phyloP scores from a whole-genome alignment of 2,329 filamentous ascomycete genomes.

The Pseudogymnoascus sp. region DNA sequence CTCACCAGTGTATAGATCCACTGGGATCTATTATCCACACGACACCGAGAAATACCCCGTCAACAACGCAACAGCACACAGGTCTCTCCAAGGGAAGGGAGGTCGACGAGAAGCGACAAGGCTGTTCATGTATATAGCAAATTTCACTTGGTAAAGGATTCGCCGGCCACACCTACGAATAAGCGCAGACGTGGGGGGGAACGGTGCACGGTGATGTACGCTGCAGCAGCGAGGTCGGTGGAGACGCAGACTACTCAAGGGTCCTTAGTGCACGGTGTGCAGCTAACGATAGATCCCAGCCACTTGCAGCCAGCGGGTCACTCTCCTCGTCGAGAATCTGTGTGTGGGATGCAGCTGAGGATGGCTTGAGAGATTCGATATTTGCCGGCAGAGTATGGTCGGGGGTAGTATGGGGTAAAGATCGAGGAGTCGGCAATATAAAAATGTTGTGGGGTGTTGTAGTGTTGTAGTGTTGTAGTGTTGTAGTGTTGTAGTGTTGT shows the following conservation, averaged over 20 bases:
- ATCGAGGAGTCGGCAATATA: not conserved
- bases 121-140: conserved; percentile 4
- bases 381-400: not conserved
- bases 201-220: conserved; percentile 7
- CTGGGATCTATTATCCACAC: conserved; percentile 1
- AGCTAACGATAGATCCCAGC: not conserved
- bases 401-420: not conserved
- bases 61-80: not conserved
- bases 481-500: not conserved
- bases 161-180: not conserved
- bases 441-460: not conserved
- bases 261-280: conserved; percentile 5
- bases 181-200: conserved; percentile 7
- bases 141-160: conserved; percentile 1
- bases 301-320: not conserved
- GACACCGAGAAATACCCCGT: conserved; percentile 3
- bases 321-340: not conserved
- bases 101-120: not conserved
- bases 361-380: not conserved
- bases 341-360: not conserved
- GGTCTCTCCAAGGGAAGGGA: not conserved
- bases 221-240: conserved; percentile 7
- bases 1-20: not conserved
- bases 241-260: conserved; percentile 6
- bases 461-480: not conserved